These are phyloP conservation scores for Pistacia vera DNA, from an alignment of 345 rosid species.

Conservation along the genomic window DNA sequence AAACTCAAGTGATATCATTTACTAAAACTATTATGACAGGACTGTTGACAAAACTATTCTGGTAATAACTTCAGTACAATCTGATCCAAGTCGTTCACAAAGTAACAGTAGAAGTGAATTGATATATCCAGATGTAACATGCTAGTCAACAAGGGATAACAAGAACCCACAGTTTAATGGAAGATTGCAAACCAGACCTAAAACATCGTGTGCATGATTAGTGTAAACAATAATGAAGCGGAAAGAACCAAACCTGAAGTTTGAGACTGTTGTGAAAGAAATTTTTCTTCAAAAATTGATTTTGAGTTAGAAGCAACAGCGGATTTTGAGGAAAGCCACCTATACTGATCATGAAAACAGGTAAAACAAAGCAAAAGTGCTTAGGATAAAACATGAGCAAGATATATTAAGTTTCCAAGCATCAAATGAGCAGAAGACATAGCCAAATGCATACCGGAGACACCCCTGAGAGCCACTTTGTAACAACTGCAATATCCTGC, in stretches of 20 bases:
- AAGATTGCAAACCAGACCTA: background rate
- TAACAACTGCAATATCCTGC: conserved; percentile 96
- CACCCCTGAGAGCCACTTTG: conserved; percentile 93
- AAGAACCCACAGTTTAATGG: background rate
- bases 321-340: conserved; percentile 98
- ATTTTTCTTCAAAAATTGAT: conserved; percentile 94
- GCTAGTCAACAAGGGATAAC: background rate
- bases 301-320: conserved; percentile 54
- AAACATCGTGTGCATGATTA: background rate
- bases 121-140: background rate
- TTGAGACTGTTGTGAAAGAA: conserved; percentile 88
- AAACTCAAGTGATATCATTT: conserved; percentile 1
- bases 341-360: conserved; percentile 70
- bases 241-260: conserved; percentile 73
- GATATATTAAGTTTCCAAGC: background rate
- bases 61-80: background rate
- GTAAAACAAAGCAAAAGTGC: conserved; percentile 23
- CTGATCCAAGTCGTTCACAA: background rate
- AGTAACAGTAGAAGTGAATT: background rate
- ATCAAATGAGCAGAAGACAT: conserved; percentile 15
- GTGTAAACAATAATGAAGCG: conserved; percentile 7
- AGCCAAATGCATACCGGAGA: conserved; percentile 72
- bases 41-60: background rate
- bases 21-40: background rate
- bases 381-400: conserved; percentile 16